Evolutionary conservation across 352 stramenopile genomes (phyloP).

Genomic region (Poterioochromonas sp.): DNA sequence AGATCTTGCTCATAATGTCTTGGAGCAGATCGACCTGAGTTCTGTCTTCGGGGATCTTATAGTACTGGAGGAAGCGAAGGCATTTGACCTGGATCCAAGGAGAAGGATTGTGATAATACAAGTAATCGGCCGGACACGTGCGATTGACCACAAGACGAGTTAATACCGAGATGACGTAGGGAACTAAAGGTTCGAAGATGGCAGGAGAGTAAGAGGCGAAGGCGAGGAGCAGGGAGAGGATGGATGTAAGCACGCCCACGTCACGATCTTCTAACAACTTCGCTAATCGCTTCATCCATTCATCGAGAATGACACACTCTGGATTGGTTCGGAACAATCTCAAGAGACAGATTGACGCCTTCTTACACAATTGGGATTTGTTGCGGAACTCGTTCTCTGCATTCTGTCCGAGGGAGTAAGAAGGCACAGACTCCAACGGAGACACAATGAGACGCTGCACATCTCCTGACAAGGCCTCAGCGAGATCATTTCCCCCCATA

Average conservation of each 20-base stretch:
- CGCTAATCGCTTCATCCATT: conserved; percentile 54
- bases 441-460: conserved; percentile 81
- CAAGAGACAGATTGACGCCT: conserved; percentile 84
- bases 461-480: conserved; percentile 81
- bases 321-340: conserved; percentile 80
- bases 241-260: conserved; percentile 82
- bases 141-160: conserved; percentile 83
- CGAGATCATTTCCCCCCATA: conserved; percentile 82
- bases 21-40: conserved; percentile 58
- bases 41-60: conserved; percentile 51
- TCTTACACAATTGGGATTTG: conserved; percentile 62
- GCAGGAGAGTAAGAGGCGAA: conserved; percentile 68
- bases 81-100: conserved; percentile 82
- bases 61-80: conserved; percentile 34
- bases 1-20: conserved; percentile 77
- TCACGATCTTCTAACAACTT: conserved; percentile 79
- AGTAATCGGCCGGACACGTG: conserved; percentile 80
- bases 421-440: conserved; percentile 61
- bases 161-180: conserved; percentile 79
- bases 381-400: background rate
- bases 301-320: conserved; percentile 69
- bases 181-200: conserved; percentile 79
- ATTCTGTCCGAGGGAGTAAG: background rate
- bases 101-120: conserved; percentile 91
- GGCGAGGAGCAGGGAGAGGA: conserved; percentile 76